These are phyloP conservation scores for Epichloe brachyelytri DNA, from an alignment of 2,329 filamentous ascomycete genomes.

Conservation along the genomic window DNA sequence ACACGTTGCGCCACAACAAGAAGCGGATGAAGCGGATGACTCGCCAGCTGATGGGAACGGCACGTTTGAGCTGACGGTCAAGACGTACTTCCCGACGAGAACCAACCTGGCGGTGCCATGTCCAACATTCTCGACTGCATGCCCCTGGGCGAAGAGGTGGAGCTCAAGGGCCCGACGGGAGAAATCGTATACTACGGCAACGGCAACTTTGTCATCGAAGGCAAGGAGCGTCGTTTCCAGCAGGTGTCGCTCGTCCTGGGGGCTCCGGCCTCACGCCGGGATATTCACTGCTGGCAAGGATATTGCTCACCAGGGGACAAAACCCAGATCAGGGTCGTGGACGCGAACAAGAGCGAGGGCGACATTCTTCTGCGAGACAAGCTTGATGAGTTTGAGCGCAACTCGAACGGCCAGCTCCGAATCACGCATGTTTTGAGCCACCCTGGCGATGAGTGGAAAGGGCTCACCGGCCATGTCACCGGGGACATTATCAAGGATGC, in stretches of 20 bases:
- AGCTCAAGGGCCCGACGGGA: slow-evolving; percentile 37
- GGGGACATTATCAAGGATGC: slow-evolving; percentile 25
- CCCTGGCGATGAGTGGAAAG: slow-evolving; percentile 30
- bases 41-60: slow-evolving; percentile 21
- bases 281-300: slow-evolving; percentile 33
- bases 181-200: slow-evolving; percentile 35
- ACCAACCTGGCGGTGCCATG: slow-evolving; percentile 39
- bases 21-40: not conserved
- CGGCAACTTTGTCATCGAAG: slow-evolving; percentile 32
- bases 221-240: slow-evolving; percentile 26
- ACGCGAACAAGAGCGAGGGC: slow-evolving; percentile 33
- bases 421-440: slow-evolving; percentile 34
- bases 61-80: slow-evolving; percentile 35
- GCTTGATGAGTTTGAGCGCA: slow-evolving; percentile 26
- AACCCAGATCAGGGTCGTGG: slow-evolving; percentile 28
- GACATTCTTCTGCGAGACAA: slow-evolving; percentile 33
- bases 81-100: slow-evolving; percentile 35
- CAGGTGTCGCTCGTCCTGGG: slow-evolving; percentile 35
- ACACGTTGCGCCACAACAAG: not conserved
- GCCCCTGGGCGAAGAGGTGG: slow-evolving; percentile 32
- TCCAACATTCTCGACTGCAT: slow-evolving; percentile 39
- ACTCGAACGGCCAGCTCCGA: slow-evolving; percentile 25
- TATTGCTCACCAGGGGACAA: slow-evolving; percentile 22
- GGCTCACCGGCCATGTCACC: slow-evolving; percentile 30
- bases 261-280: slow-evolving; percentile 39